phyloP scores from a whole-genome alignment of 2,329 filamentous ascomycete genomes.

The Trichophyton mentagrophytes region DNA sequence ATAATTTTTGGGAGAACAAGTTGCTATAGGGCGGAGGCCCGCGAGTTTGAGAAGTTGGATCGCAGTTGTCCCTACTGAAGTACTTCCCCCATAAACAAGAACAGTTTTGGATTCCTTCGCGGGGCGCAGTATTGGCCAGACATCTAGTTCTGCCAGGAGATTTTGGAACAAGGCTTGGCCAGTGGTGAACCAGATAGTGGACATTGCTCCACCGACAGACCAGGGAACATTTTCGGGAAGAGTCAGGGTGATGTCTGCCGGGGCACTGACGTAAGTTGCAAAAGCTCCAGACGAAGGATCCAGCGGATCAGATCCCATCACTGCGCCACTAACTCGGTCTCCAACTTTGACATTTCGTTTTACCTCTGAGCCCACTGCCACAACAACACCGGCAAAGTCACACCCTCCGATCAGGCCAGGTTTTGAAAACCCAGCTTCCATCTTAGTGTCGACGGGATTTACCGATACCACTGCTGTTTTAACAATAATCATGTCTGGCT shows the following conservation, averaged over 20 bases:
- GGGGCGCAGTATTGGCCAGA: background rate
- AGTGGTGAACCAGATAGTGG: constrained; percentile 20
- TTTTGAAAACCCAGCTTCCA: constrained; percentile 13
- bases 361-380: constrained; percentile 7
- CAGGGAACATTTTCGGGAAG: constrained; percentile 22
- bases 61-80: constrained; percentile 33
- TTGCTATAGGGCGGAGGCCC: constrained; percentile 25
- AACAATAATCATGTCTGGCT: constrained; percentile 9
- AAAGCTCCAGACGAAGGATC: constrained; percentile 24
- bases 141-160: constrained; percentile 14
- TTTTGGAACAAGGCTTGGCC: constrained; percentile 22
- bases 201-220: constrained; percentile 21
- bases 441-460: constrained; percentile 19
- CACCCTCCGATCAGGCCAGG: constrained; percentile 10
- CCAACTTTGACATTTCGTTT: constrained; percentile 15
- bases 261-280: constrained; percentile 23
- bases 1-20: constrained; percentile 24
- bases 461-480: constrained; percentile 15
- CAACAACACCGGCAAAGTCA: constrained; percentile 12
- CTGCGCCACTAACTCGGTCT: constrained; percentile 25
- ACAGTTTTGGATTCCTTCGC: constrained; percentile 19
- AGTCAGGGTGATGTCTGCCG: constrained; percentile 21
- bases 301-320: constrained; percentile 21
- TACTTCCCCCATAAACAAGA: constrained; percentile 36
- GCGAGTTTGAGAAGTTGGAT: constrained; percentile 16